phyloP scores from a whole-genome alignment of 345 rosid species.

The Noccaea caerulescens region DNA sequence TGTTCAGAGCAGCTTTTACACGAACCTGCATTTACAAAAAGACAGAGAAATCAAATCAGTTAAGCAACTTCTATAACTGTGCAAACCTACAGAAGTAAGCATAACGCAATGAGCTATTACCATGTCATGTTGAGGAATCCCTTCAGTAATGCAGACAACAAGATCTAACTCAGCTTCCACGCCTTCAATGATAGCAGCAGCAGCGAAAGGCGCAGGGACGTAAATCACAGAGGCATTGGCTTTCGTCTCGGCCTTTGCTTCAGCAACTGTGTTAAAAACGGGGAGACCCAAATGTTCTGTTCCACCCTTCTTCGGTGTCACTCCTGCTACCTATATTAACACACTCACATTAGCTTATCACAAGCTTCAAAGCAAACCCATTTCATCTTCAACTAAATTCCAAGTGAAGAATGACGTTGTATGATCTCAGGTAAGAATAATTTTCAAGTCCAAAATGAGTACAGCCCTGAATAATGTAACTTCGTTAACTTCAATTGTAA shows the following conservation, averaged over 20 bases:
- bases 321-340: slow-evolving; percentile 81
- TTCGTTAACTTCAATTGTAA: background rate
- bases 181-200: slow-evolving; percentile 92
- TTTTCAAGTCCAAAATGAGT: background rate
- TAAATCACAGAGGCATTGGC: slow-evolving; percentile 86
- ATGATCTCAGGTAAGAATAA: background rate
- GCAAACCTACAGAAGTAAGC: background rate
- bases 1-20: slow-evolving; percentile 79
- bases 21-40: slow-evolving; percentile 55
- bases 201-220: slow-evolving; percentile 90
- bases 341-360: background rate
- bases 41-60: slow-evolving; percentile 1
- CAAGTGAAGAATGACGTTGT: background rate
- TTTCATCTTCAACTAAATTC: background rate
- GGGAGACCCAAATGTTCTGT: slow-evolving; percentile 97
- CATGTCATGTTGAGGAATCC: slow-evolving; percentile 93
- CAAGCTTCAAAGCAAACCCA: background rate
- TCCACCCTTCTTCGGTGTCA: slow-evolving; percentile 98
- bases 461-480: background rate
- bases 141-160: slow-evolving; percentile 85
- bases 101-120: slow-evolving; percentile 37
- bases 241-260: slow-evolving; percentile 92
- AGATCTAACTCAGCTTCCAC: slow-evolving; percentile 84
- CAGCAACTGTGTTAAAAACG: slow-evolving; percentile 89
- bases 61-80: background rate